Evolutionary conservation across 371 early-diverging fungal genomes (phyloP).

Genomic region (Lichtheimia corymbifera): DNA sequence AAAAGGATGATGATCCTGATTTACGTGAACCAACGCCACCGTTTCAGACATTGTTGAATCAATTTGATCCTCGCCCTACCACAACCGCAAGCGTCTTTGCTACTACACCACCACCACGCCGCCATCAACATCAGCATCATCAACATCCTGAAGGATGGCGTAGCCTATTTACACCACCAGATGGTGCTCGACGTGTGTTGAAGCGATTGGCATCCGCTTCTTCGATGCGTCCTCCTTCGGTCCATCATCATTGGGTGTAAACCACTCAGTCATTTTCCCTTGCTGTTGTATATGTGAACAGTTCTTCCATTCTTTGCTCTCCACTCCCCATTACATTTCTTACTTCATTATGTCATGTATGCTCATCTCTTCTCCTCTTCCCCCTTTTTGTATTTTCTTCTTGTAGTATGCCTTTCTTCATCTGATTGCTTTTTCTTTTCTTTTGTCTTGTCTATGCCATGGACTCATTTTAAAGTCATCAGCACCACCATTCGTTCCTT

Average conservation of each 20-base stretch:
- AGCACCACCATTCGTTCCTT: too few species aligned
- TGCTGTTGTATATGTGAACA: too few species aligned
- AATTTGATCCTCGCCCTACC: conserved; percentile 7
- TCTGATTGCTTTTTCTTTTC: too few species aligned
- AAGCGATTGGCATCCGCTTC: conserved; percentile 16
- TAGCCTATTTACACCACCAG: conserved; percentile 6
- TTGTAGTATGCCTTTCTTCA: too few species aligned
- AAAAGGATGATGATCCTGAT: conserved; percentile 5
- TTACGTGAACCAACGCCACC: conserved; percentile 7
- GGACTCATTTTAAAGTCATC: too few species aligned
- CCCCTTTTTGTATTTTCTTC: too few species aligned
- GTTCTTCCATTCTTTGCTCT: too few species aligned
- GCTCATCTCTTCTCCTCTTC: too few species aligned
- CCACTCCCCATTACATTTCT: too few species aligned
- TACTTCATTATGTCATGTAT: too few species aligned
- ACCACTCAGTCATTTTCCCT: too few species aligned
- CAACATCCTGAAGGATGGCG: conserved; percentile 10
- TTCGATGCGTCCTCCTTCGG: conserved; percentile 15
- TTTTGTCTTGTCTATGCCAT: too few species aligned
- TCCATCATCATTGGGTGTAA: conserved; percentile 4
- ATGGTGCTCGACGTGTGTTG: conserved; percentile 10
- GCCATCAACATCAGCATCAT: background rate
- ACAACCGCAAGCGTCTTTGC: background rate
- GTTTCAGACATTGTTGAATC: conserved; percentile 5
- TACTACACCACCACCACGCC: background rate